Base-by-base conservation (phyloP, 306 rosid genomes). In the Ormosia semicastrata region DNA sequence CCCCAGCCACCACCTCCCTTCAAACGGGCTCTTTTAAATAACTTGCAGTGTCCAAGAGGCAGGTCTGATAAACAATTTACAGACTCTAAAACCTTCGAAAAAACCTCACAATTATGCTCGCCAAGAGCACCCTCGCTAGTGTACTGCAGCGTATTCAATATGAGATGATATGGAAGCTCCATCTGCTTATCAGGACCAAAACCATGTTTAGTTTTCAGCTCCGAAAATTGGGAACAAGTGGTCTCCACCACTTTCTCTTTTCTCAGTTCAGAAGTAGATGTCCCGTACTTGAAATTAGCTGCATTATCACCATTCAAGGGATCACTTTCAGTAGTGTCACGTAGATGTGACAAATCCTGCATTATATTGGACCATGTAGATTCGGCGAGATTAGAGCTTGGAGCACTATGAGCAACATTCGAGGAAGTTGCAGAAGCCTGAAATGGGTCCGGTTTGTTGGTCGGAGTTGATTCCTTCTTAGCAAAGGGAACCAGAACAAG, bases 321-420 rank as follows among this genome's bases (percentile, higher is more conserved):
- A 10, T 53, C 72, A 40, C 3, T 33, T 18, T 81, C 89, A 8
- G 76, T 13, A 8, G 50, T 14, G n/a, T 78, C 86, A 2, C 81
- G 78, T 59, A 95, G 85, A 74, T 64, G 80, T 6, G 97, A 87
- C 57, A 95, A 85, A 64, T 93, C 97, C 43, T 91, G 90, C 87
- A 87, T 87, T 89, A 95, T 92, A 58, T 87, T 85, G 3, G 88
- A 82, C 99, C 99, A 95, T 0, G 86, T 87, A 6, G 91, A 85
- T 69, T 88, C 89, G 3, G 98, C 90, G 60, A 95, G 80, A 63
- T 75, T 83, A 5, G 89, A 86, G 14, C 77, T 73, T 10, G 92
- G 78, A 81, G 82, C 85, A 14, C 50, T 44, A 65, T 57, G 62
- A 15, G 86, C 11, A 65, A 43, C 78, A 71, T 54, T 78, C 37